Percentiles rank a stretch among this genome's conserved stretches.
Conservation (phyloP, 2,329 filamentous ascomycete species). For the Beauveria varroae region DNA sequence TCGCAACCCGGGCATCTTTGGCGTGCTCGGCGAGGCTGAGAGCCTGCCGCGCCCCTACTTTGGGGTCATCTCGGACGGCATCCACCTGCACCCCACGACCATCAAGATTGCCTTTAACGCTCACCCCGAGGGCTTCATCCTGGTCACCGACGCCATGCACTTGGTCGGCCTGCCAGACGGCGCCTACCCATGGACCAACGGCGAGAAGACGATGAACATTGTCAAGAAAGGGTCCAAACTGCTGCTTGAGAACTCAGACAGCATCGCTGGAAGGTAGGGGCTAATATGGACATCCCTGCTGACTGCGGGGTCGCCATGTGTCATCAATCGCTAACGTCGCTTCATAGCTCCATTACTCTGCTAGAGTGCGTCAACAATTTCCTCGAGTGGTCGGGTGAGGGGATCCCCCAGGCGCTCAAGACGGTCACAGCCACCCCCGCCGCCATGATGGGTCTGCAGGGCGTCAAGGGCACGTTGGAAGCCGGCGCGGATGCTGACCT, state of each 20-base stretch:
- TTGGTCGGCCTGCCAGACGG: constrained; percentile 79
- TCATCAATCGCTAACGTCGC: background rate
- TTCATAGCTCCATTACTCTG: constrained; percentile 56
- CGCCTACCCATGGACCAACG: constrained; percentile 78
- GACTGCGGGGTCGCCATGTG: background rate
- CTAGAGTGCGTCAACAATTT: constrained; percentile 80
- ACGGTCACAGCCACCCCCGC: constrained; percentile 73
- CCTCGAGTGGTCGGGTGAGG: constrained; percentile 62
- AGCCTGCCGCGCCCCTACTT: constrained; percentile 62
- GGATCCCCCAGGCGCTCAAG: constrained; percentile 59
- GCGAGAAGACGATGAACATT: constrained; percentile 48
- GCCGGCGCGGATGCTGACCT: constrained; percentile 62
- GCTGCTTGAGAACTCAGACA: constrained; percentile 69
- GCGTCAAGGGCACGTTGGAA: constrained; percentile 57
- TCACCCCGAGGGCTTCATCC: constrained; percentile 74
- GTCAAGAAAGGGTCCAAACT: constrained; percentile 66
- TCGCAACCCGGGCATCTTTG: constrained; percentile 85
- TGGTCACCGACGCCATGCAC: constrained; percentile 91
- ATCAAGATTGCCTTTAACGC: constrained; percentile 85
- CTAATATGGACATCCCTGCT: background rate
- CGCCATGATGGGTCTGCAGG: constrained; percentile 62
- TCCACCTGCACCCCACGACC: constrained; percentile 80
- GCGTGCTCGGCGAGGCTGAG: constrained; percentile 65
- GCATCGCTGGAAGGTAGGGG: constrained; percentile 65
- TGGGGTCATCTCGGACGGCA: constrained; percentile 84